Conservation (phyloP, 768 basidiomycete species). For the Boletus subcaerulescens region DNA sequence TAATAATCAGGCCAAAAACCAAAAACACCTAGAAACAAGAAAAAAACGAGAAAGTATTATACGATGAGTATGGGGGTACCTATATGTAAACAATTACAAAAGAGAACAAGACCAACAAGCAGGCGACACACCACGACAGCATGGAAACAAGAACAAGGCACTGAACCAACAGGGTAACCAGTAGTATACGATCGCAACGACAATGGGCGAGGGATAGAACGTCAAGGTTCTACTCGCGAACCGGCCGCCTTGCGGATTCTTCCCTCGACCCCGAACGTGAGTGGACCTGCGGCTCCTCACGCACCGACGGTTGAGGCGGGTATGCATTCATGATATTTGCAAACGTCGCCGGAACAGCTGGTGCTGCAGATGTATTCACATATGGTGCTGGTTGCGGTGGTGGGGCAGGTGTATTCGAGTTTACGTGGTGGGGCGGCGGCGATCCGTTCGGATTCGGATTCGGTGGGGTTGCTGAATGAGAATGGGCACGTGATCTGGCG, state of each 20-base stretch:
- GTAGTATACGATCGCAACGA: slow-evolving; percentile 2
- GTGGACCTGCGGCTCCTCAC: slow-evolving; percentile 23
- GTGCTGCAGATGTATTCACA: slow-evolving; percentile 16
- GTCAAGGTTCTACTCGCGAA: slow-evolving; percentile 12
- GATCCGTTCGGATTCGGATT: slow-evolving; percentile 15
- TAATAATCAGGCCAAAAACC: background rate
- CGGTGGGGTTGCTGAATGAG: slow-evolving; percentile 26
- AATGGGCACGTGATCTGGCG: slow-evolving; percentile 10
- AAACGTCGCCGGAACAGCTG: slow-evolving; percentile 50
- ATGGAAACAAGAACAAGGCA: background rate
- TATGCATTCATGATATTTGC: slow-evolving; percentile 75
- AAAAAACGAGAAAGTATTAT: slow-evolving; percentile 5
- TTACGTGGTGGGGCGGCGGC: slow-evolving; percentile 19
- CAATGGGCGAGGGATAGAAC: background rate
- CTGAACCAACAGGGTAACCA: slow-evolving; percentile 2
- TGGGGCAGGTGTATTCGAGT: slow-evolving; percentile 1
- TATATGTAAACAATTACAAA: background rate
- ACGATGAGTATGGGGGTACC: slow-evolving; percentile 3
- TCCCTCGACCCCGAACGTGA: slow-evolving; percentile 31
- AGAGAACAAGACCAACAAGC: background rate
- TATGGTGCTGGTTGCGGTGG: slow-evolving; percentile 17
- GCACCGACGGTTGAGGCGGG: slow-evolving; percentile 33
- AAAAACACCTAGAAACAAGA: background rate
- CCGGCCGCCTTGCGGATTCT: slow-evolving; percentile 11
- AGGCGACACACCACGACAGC: background rate